A percentile compares a stretch with the other conserved stretches of the same genome.
Conservation (phyloP, 306 rosid species). For the Fragaria vesca region DNA sequence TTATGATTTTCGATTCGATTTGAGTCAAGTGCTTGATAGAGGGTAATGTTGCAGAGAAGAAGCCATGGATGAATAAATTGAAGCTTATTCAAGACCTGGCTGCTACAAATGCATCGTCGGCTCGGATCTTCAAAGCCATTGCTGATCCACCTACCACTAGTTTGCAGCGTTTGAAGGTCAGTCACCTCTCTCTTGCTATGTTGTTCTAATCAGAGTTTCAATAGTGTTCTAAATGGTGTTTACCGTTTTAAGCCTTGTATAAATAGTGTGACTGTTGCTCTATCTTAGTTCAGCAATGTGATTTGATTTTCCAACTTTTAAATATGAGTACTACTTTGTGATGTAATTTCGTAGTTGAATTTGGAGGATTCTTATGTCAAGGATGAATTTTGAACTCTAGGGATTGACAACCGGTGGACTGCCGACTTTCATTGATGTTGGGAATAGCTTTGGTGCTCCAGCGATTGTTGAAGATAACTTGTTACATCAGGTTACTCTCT, state of each 20-base stretch:
- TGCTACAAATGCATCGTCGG: slow-evolving; percentile 52
- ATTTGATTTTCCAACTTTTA: background rate
- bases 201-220: background rate
- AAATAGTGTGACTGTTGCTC: background rate
- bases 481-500: slow-evolving; percentile 5
- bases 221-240: background rate
- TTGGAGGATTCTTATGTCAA: background rate
- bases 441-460: slow-evolving; percentile 96
- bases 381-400: slow-evolving; percentile 31
- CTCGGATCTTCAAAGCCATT: slow-evolving; percentile 86
- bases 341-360: background rate
- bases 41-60: slow-evolving; percentile 43
- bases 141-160: slow-evolving; percentile 99
- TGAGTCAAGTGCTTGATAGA: slow-evolving; percentile 3
- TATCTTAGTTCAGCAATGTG: background rate
- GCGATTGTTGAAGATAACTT: slow-evolving; percentile 60
- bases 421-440: slow-evolving; percentile 96
- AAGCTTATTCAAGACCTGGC: slow-evolving; percentile 52
- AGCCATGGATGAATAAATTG: slow-evolving; percentile 90
- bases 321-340: background rate
- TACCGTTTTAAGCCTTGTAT: background rate
- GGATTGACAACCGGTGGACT: slow-evolving; percentile 95
- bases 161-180: slow-evolving; percentile 94
- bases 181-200: background rate
- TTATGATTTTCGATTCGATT: background rate